Conservation (phyloP, 2,329 filamentous ascomycete species). For the Lachnellula cervina region DNA sequence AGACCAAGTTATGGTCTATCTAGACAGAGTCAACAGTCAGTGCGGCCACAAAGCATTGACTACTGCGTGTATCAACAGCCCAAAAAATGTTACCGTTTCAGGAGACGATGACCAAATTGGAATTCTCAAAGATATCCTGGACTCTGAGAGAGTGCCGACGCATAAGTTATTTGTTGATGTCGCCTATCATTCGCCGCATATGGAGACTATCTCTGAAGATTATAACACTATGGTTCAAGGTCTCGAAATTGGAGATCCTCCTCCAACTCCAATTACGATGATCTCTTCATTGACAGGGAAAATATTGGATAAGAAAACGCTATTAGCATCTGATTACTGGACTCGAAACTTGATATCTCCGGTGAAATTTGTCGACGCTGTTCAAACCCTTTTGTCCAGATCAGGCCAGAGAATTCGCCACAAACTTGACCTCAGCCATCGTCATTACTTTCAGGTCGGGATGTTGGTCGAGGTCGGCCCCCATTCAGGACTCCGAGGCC, state of each 20-base stretch:
- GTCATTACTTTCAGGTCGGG: not conserved
- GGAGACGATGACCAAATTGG: not conserved
- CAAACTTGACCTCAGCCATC: not conserved
- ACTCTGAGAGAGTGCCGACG: slow-evolving; percentile 21
- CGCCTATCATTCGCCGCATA: slow-evolving; percentile 36
- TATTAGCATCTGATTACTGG: slow-evolving; percentile 36
- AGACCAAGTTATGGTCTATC: not conserved
- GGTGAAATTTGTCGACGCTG: slow-evolving; percentile 34
- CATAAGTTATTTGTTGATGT: slow-evolving; percentile 34
- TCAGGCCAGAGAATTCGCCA: not conserved
- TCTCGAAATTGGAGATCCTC: not conserved
- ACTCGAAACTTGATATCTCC: slow-evolving; percentile 38
- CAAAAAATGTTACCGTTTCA: not conserved
- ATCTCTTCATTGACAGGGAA: not conserved
- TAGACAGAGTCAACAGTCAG: not conserved
- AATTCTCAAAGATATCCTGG: not conserved
- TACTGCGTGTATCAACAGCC: not conserved
- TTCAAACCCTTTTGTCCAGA: too few relatives aligned
- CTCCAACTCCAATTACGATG: too few relatives aligned
- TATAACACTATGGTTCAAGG: slow-evolving; percentile 6
- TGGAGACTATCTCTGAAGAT: slow-evolving; percentile 20
- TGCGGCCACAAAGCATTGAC: not conserved
- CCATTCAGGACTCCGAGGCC: slow-evolving; percentile 11
- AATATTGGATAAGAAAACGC: not conserved
- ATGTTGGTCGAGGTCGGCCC: slow-evolving; percentile 20